A percentile compares a stretch with the other conserved stretches of the same genome.
Conservation (phyloP, 345 rosid genomes). For the Euphorbia pulcherrima region DNA sequence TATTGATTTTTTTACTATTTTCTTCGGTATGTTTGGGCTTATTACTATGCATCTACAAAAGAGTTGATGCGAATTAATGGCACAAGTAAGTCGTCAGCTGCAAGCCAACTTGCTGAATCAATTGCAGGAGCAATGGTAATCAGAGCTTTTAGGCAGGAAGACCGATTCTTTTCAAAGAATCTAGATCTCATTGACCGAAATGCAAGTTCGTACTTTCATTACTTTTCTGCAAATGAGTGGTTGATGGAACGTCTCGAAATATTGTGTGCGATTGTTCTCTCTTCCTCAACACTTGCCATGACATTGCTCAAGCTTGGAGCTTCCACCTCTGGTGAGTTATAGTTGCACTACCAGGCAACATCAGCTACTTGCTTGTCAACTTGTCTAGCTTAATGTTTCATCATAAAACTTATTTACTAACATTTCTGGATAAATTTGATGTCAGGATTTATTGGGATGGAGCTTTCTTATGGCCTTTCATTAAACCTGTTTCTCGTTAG, state of each 20-base stretch:
- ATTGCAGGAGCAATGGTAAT: slow-evolving; percentile 28
- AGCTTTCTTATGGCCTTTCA: slow-evolving; percentile 10
- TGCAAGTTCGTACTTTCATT: slow-evolving; percentile 25
- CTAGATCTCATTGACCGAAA: slow-evolving; percentile 25
- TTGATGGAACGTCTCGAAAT: slow-evolving; percentile 23
- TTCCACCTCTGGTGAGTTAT: slow-evolving; percentile 18
- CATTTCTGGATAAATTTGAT: slow-evolving; percentile 2
- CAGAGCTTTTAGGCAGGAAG: slow-evolving; percentile 31
- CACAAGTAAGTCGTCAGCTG: slow-evolving; percentile 26
- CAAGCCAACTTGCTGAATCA: slow-evolving; percentile 29
- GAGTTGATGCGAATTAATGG: slow-evolving; percentile 36
- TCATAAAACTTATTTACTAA: background rate
- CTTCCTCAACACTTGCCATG: slow-evolving; percentile 22
- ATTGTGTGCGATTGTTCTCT: slow-evolving; percentile 15
- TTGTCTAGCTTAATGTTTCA: background rate
- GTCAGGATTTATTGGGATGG: slow-evolving; percentile 23
- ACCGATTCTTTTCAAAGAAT: slow-evolving; percentile 20
- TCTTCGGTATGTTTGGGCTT: slow-evolving; percentile 10
- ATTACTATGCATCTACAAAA: slow-evolving; percentile 25
- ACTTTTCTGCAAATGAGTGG: slow-evolving; percentile 26
- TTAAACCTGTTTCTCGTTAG: slow-evolving; percentile 5
- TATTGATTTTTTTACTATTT: background rate
- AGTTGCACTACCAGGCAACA: background rate
- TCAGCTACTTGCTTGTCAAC: background rate
- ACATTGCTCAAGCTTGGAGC: slow-evolving; percentile 10